Base-by-base conservation (phyloP, 768 basidiomycete species). In the Xerocomus spinulosus region DNA sequence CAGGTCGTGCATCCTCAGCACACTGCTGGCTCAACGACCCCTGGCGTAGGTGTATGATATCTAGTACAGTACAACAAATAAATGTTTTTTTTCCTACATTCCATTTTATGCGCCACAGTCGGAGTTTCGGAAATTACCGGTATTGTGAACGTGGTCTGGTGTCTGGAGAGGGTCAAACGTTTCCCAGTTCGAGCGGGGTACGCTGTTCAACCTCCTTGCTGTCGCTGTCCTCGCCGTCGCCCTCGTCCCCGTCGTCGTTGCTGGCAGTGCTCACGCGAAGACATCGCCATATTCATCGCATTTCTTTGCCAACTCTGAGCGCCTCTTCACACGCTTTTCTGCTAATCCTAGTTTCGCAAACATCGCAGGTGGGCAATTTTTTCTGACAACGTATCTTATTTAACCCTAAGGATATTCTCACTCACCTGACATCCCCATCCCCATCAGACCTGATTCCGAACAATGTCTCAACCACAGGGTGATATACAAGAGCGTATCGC, bases 401-500 rank as follows among this genome's bases (percentile, higher is more conserved):
- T 40, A 33, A 28, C 21, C 38, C 15, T 29, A 25, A 40, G 15
- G 7, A 14, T 44, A 28, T 30, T 26, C n/a, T 42, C 28, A 20
- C 48, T 45, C 38, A 52, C 39, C 17, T 43, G 10, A 21, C 36
- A 9, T 42, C 17, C 21, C 30, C n/a, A 26, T 29, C n/a, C n/a
- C n/a, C 26, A 9, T 9, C 35, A 58, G 57, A 49, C 38, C 44
- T 37, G 25, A 44, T 37, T 48, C 30, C 37, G 34, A 28, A 57
- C 49, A 58, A 90, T 89, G 87, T 83, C 87, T 61, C 85, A 87
- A 76, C 76, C 76, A 49, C 85, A 84, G 70, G 80, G 82, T 68
- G 88, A 91, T 66, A 88, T 91, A 59, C 88, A 91, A 67, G 88
- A 91, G 73, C 75, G 88, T 61, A 98, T 99, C 68, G 92, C 95